These are phyloP conservation scores for Ustilago xerochloae DNA, from an alignment of 1,284 basidiomycete genomes.

Conservation along the genomic window DNA sequence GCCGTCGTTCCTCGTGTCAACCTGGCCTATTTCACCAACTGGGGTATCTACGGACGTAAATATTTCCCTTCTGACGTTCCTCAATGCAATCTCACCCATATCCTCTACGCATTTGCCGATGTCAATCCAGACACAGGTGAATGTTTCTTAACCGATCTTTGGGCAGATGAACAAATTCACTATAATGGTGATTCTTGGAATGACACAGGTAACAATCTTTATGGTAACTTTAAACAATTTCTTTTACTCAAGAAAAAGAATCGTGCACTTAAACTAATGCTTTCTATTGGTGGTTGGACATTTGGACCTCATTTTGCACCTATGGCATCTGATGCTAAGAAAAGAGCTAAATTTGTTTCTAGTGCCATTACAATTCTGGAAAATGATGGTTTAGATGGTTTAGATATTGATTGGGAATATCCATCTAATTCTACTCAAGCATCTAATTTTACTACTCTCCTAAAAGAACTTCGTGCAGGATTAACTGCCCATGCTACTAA, in stretches of 20 bases:
- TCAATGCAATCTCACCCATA: slow-evolving; percentile 77
- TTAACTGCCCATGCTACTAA: slow-evolving; percentile 76
- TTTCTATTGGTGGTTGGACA: slow-evolving; percentile 69
- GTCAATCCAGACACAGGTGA: slow-evolving; percentile 75
- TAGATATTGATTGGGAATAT: slow-evolving; percentile 82
- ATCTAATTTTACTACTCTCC: slow-evolving; percentile 77
- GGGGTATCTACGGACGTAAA: slow-evolving; percentile 95
- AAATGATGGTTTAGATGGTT: slow-evolving; percentile 88
- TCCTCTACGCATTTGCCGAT: slow-evolving; percentile 89
- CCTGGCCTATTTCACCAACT: slow-evolving; percentile 68
- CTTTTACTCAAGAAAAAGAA: slow-evolving; percentile 83
- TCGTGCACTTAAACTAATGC: slow-evolving; percentile 70
- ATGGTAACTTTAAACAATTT: slow-evolving; percentile 87
- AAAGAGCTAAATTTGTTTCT: slow-evolving; percentile 77
- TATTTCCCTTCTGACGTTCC: slow-evolving; percentile 79
- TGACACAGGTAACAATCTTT: slow-evolving; percentile 77
- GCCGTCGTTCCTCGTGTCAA: slow-evolving; percentile 45
- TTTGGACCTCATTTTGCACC: slow-evolving; percentile 66
- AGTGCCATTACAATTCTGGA: slow-evolving; percentile 80
- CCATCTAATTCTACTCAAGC: slow-evolving; percentile 79
- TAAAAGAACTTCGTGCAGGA: slow-evolving; percentile 77
- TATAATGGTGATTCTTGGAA: slow-evolving; percentile 74
- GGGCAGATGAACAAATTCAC: slow-evolving; percentile 77
- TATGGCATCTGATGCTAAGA: slow-evolving; percentile 45
- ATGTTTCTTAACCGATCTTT: slow-evolving; percentile 77